Evolutionary conservation across 495 filamentous ascomycete genomes (phyloP).

Genomic region (Penicillium verhagenii): DNA sequence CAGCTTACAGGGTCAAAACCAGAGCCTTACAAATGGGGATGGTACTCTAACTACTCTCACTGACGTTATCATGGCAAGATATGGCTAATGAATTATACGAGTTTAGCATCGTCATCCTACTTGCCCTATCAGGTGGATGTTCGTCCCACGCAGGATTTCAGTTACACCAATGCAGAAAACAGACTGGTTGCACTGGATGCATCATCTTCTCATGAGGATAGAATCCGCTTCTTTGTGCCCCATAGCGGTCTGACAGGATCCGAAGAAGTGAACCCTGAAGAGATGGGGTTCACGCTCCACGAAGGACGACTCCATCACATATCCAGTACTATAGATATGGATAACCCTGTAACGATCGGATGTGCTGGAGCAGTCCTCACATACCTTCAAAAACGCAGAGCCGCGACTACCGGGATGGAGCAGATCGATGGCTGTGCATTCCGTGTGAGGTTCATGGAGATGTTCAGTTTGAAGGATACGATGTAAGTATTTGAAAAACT

Average conservation of each 20-base stretch:
- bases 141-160: slow-evolving; percentile 75
- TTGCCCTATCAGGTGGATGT: slow-evolving; percentile 71
- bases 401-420: slow-evolving; percentile 56
- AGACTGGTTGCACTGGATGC: slow-evolving; percentile 60
- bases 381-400: slow-evolving; percentile 71
- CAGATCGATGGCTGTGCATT: slow-evolving; percentile 53
- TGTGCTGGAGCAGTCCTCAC: slow-evolving; percentile 84
- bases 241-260: slow-evolving; percentile 48
- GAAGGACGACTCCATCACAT: slow-evolving; percentile 72
- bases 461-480: slow-evolving; percentile 71
- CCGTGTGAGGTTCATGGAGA: slow-evolving; percentile 63
- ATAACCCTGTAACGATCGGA: slow-evolving; percentile 71
- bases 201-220: slow-evolving; percentile 35
- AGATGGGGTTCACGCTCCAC: slow-evolving; percentile 48
- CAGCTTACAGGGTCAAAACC: slow-evolving; percentile 21
- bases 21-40: slow-evolving; percentile 25
- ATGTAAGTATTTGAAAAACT: slow-evolving; percentile 54
- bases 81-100: neutral
- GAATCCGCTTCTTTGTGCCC: slow-evolving; percentile 54
- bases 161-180: slow-evolving; percentile 64
- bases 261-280: slow-evolving; percentile 45
- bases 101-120: slow-evolving; percentile 37
- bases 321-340: slow-evolving; percentile 71
- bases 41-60: slow-evolving; percentile 10
- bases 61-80: too few relatives aligned